phyloP scores from a whole-genome alignment of 1,139 yeast genomes.

The Hyphopichia fennica region DNA sequence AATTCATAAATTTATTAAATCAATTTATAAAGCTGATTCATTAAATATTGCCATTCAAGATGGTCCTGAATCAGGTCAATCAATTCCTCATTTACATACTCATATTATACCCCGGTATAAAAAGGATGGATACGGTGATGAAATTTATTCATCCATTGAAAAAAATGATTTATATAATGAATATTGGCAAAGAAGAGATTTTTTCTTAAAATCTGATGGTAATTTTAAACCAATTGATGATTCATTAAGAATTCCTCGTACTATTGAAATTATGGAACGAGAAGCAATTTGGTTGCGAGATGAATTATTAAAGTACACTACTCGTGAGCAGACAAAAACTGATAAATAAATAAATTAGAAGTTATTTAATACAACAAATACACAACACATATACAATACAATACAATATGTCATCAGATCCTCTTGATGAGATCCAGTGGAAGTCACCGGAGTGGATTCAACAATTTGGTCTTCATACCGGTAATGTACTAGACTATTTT shows the following conservation, averaged over 20 bases:
- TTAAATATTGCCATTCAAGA: constrained; percentile 91
- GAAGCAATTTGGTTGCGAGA: constrained; percentile 58
- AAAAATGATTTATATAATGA: constrained; percentile 36
- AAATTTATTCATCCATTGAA: constrained; percentile 64
- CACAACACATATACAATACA: background rate
- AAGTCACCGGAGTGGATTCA: constrained; percentile 97
- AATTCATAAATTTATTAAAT: constrained; percentile 64
- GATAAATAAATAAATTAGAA: background rate
- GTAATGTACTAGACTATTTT: constrained; percentile 89
- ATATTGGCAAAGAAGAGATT: constrained; percentile 27
- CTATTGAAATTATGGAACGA: constrained; percentile 57
- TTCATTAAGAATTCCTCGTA: constrained; percentile 51
- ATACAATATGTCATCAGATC: constrained; percentile 21
- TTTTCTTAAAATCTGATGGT: constrained; percentile 19
- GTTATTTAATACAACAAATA: background rate
- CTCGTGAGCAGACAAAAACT: background rate
- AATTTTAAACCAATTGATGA: constrained; percentile 45
- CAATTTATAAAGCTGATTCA: constrained; percentile 72
- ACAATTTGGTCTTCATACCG: constrained; percentile 79
- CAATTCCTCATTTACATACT: constrained; percentile 90
- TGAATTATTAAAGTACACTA: constrained; percentile 36
- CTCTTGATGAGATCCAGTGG: constrained; percentile 92
- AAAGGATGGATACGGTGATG: constrained; percentile 68
- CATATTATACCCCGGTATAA: constrained; percentile 83
- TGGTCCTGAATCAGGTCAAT: constrained; percentile 94